Conservation (phyloP, 805 yeast genomes). For the Saturnispora dispora region DNA sequence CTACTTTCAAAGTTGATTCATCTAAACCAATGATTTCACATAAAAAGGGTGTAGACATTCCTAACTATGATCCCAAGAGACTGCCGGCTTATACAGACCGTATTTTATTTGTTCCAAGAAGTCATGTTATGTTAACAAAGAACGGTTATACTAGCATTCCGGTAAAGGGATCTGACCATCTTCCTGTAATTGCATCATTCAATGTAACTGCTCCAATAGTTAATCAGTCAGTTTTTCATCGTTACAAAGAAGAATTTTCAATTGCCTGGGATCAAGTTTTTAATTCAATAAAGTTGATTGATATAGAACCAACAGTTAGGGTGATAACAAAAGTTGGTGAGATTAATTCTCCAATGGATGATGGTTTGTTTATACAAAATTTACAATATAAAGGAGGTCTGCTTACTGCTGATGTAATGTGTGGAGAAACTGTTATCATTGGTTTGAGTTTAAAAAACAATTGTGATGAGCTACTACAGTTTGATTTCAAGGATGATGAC, state of each 20-base stretch:
- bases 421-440: slow-evolving; percentile 10
- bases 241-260: slow-evolving; percentile 27
- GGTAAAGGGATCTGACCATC: slow-evolving; percentile 40
- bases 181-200: slow-evolving; percentile 40
- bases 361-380: not conserved
- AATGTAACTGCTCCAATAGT: slow-evolving; percentile 27
- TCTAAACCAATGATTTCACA: not conserved
- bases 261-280: slow-evolving; percentile 21
- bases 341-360: not conserved
- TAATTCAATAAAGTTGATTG: slow-evolving; percentile 30
- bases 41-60: not conserved
- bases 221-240: slow-evolving; percentile 30
- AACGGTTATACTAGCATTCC: slow-evolving; percentile 17
- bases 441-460: slow-evolving; percentile 27
- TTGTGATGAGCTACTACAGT: slow-evolving; percentile 30
- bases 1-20: slow-evolving; percentile 38
- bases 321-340: slow-evolving; percentile 1
- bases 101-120: slow-evolving; percentile 30
- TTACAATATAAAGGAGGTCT: not conserved
- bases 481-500: slow-evolving; percentile 30
- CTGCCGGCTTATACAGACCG: slow-evolving; percentile 56
- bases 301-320: slow-evolving; percentile 23
- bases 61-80: slow-evolving; percentile 27
- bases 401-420: not conserved
- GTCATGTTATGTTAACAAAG: slow-evolving; percentile 14